phyloP scores from a whole-genome alignment of 2,329 filamentous ascomycete species.

The Kalaharituber pfeilii region DNA sequence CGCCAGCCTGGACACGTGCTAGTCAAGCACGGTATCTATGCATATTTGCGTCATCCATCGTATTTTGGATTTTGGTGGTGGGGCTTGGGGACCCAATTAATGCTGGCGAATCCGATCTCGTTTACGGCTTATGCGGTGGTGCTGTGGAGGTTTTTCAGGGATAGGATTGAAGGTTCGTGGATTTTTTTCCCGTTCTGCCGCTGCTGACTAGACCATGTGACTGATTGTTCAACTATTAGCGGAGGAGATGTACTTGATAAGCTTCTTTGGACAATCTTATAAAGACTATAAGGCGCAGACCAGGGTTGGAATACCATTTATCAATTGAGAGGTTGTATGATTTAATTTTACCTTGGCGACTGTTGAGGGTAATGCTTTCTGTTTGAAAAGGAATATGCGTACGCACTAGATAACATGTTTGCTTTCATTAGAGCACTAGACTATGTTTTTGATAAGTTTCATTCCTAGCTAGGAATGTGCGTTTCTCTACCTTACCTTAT shows the following conservation, averaged over 20 bases:
- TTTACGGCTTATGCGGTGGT: constrained; percentile 55
- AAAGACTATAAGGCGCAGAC: constrained; percentile 52
- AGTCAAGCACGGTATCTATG: constrained; percentile 71
- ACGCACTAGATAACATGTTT: too few species aligned
- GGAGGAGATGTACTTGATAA: constrained; percentile 61
- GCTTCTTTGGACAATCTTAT: constrained; percentile 77
- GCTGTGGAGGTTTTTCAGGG: constrained; percentile 70
- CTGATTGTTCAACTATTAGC: constrained; percentile 28
- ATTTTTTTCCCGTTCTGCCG: background rate
- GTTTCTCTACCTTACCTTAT: too few species aligned
- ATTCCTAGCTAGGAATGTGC: too few species aligned
- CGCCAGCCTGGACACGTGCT: constrained; percentile 56
- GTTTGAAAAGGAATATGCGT: too few species aligned
- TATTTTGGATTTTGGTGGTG: constrained; percentile 99
- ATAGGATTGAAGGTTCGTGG: constrained; percentile 48
- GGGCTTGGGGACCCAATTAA: constrained; percentile 83
- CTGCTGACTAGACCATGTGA: constrained; percentile 3
- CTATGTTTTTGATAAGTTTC: too few species aligned
- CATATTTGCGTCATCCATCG: constrained; percentile 56
- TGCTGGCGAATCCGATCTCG: constrained; percentile 70
- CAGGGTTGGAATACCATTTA: constrained; percentile 64
- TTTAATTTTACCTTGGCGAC: too few species aligned
- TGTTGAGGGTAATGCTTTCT: too few species aligned
- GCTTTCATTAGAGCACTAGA: too few species aligned
- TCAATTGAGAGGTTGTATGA: constrained; percentile 26